These are phyloP conservation scores for Isatis lusitanica DNA, from an alignment of 441 rosid genomes.

Conservation along the genomic window DNA sequence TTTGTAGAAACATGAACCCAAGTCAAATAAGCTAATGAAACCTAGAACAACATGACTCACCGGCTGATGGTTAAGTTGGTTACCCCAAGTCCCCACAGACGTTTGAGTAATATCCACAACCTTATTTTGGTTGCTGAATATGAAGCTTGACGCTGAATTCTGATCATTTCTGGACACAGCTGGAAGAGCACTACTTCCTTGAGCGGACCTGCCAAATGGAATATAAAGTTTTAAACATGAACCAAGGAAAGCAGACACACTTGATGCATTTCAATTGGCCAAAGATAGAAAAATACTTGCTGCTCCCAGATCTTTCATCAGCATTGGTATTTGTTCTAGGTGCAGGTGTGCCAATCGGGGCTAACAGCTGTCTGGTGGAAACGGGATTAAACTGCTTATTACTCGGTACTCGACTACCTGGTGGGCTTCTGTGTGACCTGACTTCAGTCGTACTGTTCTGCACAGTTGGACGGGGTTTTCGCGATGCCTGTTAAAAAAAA, in stretches of 20 bases:
- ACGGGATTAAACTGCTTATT: slow-evolving; percentile 40
- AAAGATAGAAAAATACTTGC: slow-evolving; percentile 47
- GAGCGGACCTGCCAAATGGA: slow-evolving; percentile 54
- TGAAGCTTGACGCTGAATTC: slow-evolving; percentile 47
- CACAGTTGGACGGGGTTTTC: slow-evolving; percentile 51
- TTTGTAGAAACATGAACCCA: slow-evolving; percentile 10
- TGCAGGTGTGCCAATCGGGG: slow-evolving; percentile 81
- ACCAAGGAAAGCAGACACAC: not conserved
- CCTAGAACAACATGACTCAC: slow-evolving; percentile 40
- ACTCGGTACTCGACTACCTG: slow-evolving; percentile 42
- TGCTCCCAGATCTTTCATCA: slow-evolving; percentile 51
- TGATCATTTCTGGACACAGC: slow-evolving; percentile 46
- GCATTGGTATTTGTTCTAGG: slow-evolving; percentile 55
- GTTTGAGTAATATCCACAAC: slow-evolving; percentile 62
- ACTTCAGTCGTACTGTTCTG: slow-evolving; percentile 40
- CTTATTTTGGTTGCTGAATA: slow-evolving; percentile 60
- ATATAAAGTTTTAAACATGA: slow-evolving; percentile 21
- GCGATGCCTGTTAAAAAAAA: slow-evolving; percentile 51
- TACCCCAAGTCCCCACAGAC: slow-evolving; percentile 76
- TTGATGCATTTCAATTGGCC: slow-evolving; percentile 6
- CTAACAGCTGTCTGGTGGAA: slow-evolving; percentile 57
- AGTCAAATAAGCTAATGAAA: slow-evolving; percentile 2
- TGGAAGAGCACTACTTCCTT: slow-evolving; percentile 45
- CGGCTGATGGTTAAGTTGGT: slow-evolving; percentile 66
- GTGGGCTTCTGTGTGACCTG: slow-evolving; percentile 49